Evolutionary conservation across 495 filamentous ascomycete species (phyloP).

Genomic region (Hypomontagnella submonticulosa): DNA sequence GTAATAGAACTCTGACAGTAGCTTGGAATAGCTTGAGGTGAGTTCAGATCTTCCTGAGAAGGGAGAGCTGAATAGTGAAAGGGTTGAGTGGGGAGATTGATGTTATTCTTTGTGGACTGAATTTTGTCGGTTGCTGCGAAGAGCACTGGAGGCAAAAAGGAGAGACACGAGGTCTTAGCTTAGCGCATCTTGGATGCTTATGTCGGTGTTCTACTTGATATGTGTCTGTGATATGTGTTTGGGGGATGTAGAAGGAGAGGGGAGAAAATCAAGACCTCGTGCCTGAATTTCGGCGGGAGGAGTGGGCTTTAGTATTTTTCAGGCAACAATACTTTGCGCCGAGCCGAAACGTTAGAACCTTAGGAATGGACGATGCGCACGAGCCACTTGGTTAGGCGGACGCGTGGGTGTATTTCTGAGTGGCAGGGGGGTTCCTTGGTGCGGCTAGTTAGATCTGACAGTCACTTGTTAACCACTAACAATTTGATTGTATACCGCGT

Average conservation of each 20-base stretch:
- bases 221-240: constrained; percentile 37
- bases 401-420: constrained; percentile 33
- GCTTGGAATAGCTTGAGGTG: constrained; percentile 59
- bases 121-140: constrained; percentile 55
- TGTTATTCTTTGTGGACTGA: constrained; percentile 53
- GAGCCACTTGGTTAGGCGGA: constrained; percentile 25
- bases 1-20: constrained; percentile 61
- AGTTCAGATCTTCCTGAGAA: constrained; percentile 66
- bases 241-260: constrained; percentile 30
- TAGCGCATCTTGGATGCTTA: constrained; percentile 52
- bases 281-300: constrained; percentile 42
- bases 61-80: constrained; percentile 60
- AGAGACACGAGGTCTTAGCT: constrained; percentile 46
- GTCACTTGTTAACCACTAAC: constrained; percentile 46
- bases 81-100: constrained; percentile 56
- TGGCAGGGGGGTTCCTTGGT: constrained; percentile 27
- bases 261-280: constrained; percentile 23
- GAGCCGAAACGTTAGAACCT: constrained; percentile 7
- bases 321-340: constrained; percentile 42
- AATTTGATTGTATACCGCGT: constrained; percentile 35
- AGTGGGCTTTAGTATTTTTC: constrained; percentile 48
- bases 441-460: constrained; percentile 27
- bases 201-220: constrained; percentile 18
- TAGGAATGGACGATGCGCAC: constrained; percentile 4
- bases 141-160: constrained; percentile 31